A percentile compares a stretch with the other conserved stretches of the same genome.
Evolutionary conservation across 2,329 filamentous ascomycete genomes (phyloP).

Genomic region (Graphiopsis chlorocephala): DNA sequence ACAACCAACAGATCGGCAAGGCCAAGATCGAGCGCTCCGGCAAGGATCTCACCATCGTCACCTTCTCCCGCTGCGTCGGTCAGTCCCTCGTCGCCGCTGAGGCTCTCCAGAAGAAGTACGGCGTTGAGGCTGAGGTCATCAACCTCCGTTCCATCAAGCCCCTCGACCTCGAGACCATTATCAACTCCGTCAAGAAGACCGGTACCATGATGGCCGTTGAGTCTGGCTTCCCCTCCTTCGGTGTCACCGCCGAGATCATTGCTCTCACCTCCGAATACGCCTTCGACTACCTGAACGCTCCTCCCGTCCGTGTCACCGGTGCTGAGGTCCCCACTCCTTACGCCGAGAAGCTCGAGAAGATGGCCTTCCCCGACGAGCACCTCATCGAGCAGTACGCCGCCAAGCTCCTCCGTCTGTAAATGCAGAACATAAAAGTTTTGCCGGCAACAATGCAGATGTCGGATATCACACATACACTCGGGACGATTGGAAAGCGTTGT

Average conservation of each 20-base stretch:
- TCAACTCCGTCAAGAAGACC: slow-evolving; percentile 99
- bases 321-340: slow-evolving; percentile 97
- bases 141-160: slow-evolving; percentile 98
- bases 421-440: neutral
- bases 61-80: slow-evolving; percentile 91
- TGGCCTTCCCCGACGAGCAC: slow-evolving; percentile 88
- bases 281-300: slow-evolving; percentile 95
- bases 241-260: slow-evolving; percentile 88
- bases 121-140: slow-evolving; percentile 92
- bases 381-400: slow-evolving; percentile 84
- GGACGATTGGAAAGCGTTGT: neutral
- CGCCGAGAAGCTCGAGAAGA: slow-evolving; percentile 85
- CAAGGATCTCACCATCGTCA: slow-evolving; percentile 94
- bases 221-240: slow-evolving; percentile 93
- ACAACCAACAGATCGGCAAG: slow-evolving; percentile 70
- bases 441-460: neutral
- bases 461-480: neutral
- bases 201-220: slow-evolving; percentile 86
- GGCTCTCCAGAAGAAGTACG: slow-evolving; percentile 92
- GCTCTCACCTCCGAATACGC: slow-evolving; percentile 95
- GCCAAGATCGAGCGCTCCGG: slow-evolving; percentile 97
- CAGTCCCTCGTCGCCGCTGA: slow-evolving; percentile 86
- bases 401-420: slow-evolving; percentile 77
- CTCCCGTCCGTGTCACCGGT: slow-evolving; percentile 89
- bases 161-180: slow-evolving; percentile 88